These are phyloP conservation scores for Claviceps sp. DNA, from an alignment of 2,329 filamentous ascomycete genomes.

Conservation along the genomic window DNA sequence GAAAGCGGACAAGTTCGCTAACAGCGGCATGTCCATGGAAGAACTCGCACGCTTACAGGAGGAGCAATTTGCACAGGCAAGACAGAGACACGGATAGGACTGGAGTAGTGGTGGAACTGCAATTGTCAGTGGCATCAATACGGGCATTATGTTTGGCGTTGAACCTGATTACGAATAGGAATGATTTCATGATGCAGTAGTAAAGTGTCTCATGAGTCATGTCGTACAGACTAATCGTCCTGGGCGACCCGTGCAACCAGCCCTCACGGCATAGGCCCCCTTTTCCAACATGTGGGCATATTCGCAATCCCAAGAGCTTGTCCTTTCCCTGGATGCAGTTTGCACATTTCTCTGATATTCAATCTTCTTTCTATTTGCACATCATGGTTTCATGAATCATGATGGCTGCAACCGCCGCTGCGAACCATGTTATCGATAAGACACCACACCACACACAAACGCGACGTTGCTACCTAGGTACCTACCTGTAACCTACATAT, in stretches of 20 bases:
- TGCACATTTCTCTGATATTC: too few relatives aligned
- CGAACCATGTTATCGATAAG: slow-evolving; percentile 8
- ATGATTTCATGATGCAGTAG: background rate
- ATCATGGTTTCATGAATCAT: too few relatives aligned
- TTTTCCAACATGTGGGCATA: too few relatives aligned
- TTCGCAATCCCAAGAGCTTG: too few relatives aligned
- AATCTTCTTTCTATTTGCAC: too few relatives aligned
- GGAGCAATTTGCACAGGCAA: slow-evolving; percentile 74
- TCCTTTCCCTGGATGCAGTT: too few relatives aligned
- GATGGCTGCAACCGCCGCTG: background rate
- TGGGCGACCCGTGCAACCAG: too few relatives aligned
- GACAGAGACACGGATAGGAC: slow-evolving; percentile 19
- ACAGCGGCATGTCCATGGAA: slow-evolving; percentile 83
- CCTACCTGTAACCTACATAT: too few relatives aligned
- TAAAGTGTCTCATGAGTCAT: background rate
- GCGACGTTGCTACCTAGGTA: too few relatives aligned
- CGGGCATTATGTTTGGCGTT: slow-evolving; percentile 24
- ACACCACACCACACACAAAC: too few relatives aligned
- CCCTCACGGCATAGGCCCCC: too few relatives aligned
- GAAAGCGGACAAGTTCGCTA: slow-evolving; percentile 93
- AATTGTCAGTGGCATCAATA: slow-evolving; percentile 10
- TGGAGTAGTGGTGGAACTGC: slow-evolving; percentile 1
- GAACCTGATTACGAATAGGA: slow-evolving; percentile 1
- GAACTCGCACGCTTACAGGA: slow-evolving; percentile 81
- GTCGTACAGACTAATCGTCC: too few relatives aligned